Conservation (phyloP, 257 asterid species). For the Solanum sejunctum region DNA sequence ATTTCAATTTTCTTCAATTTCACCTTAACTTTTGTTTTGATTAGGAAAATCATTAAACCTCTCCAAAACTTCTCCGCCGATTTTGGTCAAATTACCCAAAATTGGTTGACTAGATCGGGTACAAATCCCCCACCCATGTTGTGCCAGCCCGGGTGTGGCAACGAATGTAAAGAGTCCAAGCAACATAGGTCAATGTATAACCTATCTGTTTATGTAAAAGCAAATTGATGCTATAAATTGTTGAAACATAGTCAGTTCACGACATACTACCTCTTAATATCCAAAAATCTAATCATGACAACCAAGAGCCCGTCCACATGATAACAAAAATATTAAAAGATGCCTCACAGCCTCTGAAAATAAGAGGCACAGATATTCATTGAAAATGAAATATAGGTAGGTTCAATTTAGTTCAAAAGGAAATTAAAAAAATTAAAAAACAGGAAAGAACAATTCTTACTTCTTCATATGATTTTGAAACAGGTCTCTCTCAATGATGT, state of each 20-base stretch:
- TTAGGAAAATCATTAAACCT: not conserved
- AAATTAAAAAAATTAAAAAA: not conserved
- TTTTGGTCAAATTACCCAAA: not conserved
- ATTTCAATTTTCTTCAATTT: not conserved
- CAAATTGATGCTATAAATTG: not conserved
- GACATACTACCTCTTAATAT: not conserved
- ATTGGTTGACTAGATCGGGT: not conserved
- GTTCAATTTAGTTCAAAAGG: not conserved
- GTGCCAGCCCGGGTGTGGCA: not conserved
- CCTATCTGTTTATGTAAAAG: not conserved
- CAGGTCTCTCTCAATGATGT: constrained; percentile 82
- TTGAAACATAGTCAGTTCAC: not conserved
- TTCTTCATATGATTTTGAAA: constrained; percentile 77
- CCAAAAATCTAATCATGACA: not conserved
- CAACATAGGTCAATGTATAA: not conserved
- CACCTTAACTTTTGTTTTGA: not conserved
- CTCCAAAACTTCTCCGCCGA: not conserved
- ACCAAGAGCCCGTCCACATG: not conserved
- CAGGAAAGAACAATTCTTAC: constrained; percentile 34
- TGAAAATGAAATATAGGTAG: not conserved
- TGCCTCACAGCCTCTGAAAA: not conserved
- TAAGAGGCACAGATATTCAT: not conserved
- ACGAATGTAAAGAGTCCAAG: not conserved
- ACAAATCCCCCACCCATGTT: not conserved
- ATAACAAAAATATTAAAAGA: not conserved